Evolutionary conservation across 148 eudicot genomes (phyloP), one percentile per base, ranked within the genome.

Genomic region (Polygonum aviculare): DNA sequence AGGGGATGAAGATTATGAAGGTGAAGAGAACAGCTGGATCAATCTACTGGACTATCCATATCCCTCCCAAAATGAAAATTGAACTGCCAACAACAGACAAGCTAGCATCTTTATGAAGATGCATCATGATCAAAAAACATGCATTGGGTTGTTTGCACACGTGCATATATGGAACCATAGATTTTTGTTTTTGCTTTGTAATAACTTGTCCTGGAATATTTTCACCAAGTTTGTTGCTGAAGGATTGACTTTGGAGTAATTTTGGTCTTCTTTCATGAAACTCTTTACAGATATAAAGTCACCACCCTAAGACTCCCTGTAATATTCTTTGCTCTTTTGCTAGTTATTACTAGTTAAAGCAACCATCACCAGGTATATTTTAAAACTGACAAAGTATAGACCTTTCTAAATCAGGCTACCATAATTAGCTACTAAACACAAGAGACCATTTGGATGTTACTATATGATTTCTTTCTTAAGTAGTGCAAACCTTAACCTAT

Each of bases 21-120:
- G 82, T 35, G 85, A 89, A 22, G 87, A 86, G 26, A 88, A 78
- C 12, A 83, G 83, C 33, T 91, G 93, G 98, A 86, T 83, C 52
- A 77, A 81, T 81, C 78, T 85, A 70, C 84, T 88, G 6, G 83
- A 91, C 51, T 78, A 89, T 12, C 75, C 85, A 62, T 85, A 88
- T 41, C 41, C 84, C 51, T 31, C 19, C 35, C 21, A 45, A 7
- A 8, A 54, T 54, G 5, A n/a, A 57, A 8, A 57, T 2, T 57
- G 63, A 57, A 57, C 21, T 6, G 63, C 31, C 63, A 8, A 21
- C 35, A 21, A 57, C 33, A 19, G 31, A 57, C 26, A 19, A 1
- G 63, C 10, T 57, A 7, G 12, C 21, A 54, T 48, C 16, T 50
- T 15, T 50, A 16, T 50, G 55, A 50, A 50, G 55, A 14, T 50